Evolutionary conservation across 495 filamentous ascomycete species (phyloP).

Genomic region (Xylaria castorea): DNA sequence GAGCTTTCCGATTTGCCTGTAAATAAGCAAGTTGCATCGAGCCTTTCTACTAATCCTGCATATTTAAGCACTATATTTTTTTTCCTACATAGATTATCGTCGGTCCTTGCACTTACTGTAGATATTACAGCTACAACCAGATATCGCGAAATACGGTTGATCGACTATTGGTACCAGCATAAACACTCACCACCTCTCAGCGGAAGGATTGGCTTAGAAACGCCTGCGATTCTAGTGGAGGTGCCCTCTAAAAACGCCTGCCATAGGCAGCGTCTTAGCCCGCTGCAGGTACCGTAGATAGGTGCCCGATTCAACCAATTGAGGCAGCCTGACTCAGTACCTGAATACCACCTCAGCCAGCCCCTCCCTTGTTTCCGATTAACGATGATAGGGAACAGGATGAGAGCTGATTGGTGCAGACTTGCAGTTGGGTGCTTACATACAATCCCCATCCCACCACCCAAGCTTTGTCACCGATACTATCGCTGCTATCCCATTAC

Average conservation of each 20-base stretch:
- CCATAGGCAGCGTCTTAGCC: neutral
- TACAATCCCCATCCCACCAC: neutral
- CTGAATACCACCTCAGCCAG: neutral
- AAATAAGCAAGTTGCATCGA: neutral
- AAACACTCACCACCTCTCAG: neutral
- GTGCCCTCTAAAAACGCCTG: neutral
- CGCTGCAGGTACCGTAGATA: neutral
- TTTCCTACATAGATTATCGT: neutral
- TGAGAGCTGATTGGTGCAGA: neutral
- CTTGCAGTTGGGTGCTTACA: neutral
- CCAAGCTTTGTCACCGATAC: neutral
- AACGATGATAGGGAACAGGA: conserved; percentile 1
- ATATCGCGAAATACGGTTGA: neutral
- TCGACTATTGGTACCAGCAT: neutral
- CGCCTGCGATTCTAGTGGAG: neutral
- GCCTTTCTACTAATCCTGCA: neutral
- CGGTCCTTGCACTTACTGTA: neutral
- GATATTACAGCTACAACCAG: neutral
- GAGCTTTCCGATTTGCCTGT: neutral
- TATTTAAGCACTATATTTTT: neutral
- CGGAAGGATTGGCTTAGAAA: neutral
- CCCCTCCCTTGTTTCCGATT: conserved; percentile 16
- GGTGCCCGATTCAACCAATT: neutral
- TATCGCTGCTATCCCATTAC: neutral
- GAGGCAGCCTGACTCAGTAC: neutral